Conservation (phyloP, 73 alveolate species). For the Blepharisma stoltei region DNA sequence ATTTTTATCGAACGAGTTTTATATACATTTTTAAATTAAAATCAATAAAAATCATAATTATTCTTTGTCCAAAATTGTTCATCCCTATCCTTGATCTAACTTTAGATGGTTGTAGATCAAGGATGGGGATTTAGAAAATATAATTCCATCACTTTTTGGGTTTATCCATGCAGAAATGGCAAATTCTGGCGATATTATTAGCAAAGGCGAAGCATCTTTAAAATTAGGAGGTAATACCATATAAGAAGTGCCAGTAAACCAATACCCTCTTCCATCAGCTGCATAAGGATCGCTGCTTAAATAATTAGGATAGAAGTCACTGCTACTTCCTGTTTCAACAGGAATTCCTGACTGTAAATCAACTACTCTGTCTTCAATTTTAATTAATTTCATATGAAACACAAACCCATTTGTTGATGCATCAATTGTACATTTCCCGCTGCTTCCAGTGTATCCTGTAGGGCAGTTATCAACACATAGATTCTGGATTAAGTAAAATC, state of each 20-base stretch:
- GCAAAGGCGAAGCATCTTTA: neutral
- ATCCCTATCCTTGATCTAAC: too few species aligned
- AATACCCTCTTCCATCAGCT: conserved; percentile 1
- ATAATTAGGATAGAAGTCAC: conserved; percentile 10
- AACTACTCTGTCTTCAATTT: neutral
- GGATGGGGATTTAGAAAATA: too few species aligned
- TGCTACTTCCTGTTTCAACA: neutral
- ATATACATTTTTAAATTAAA: too few species aligned
- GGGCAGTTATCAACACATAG: conserved; percentile 13
- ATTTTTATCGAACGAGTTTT: too few species aligned
- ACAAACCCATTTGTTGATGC: neutral
- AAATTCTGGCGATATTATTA: neutral
- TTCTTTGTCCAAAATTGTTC: too few species aligned
- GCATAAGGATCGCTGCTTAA: conserved; percentile 5
- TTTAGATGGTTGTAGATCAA: too few species aligned
- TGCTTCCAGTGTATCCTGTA: conserved; percentile 1
- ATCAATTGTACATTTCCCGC: neutral
- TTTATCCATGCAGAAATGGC: too few species aligned
- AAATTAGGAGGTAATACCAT: conserved; percentile 12
- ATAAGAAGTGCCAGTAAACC: conserved; percentile 13
- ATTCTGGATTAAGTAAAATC: neutral
- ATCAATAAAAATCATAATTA: too few species aligned
- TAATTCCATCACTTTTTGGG: too few species aligned
- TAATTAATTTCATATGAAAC: neutral
- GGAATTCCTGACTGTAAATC: neutral